phyloP scores from a whole-genome alignment of 208 protist genomes.

The Histomonas meleagridis region DNA sequence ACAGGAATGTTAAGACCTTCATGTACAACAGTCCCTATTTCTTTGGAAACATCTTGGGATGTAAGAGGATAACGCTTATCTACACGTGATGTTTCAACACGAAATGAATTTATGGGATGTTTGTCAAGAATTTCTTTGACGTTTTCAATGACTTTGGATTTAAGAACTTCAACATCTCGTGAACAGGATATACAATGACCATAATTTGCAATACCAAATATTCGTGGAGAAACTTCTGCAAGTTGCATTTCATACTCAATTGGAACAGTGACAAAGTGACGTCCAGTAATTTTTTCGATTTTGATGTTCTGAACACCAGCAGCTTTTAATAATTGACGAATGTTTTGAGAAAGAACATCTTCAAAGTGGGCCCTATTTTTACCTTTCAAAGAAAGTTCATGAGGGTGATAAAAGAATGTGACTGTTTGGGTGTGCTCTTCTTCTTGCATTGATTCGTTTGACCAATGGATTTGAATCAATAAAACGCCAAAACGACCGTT shows the following conservation, averaged over 20 bases:
- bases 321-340: not conserved
- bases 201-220: not conserved
- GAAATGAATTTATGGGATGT: not conserved
- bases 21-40: not conserved
- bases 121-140: not conserved
- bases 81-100: not conserved
- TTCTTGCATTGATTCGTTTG: no score
- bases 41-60: not conserved
- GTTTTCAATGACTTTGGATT: no score
- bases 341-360: not conserved
- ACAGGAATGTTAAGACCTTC: not conserved
- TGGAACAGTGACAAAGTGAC: not conserved
- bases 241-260: not conserved
- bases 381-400: conserved; percentile 20
- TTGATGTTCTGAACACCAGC: not conserved
- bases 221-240: not conserved
- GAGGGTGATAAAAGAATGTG: not conserved
- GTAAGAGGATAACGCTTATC: not conserved
- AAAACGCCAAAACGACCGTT: no score
- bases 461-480: no score
- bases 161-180: not conserved
- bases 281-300: not conserved
- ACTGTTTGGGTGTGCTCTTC: not conserved
- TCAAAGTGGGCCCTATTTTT: not conserved
- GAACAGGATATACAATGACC: not conserved